phyloP scores from a whole-genome alignment of 2,329 filamentous ascomycete genomes.

The Xylaria sp. region DNA sequence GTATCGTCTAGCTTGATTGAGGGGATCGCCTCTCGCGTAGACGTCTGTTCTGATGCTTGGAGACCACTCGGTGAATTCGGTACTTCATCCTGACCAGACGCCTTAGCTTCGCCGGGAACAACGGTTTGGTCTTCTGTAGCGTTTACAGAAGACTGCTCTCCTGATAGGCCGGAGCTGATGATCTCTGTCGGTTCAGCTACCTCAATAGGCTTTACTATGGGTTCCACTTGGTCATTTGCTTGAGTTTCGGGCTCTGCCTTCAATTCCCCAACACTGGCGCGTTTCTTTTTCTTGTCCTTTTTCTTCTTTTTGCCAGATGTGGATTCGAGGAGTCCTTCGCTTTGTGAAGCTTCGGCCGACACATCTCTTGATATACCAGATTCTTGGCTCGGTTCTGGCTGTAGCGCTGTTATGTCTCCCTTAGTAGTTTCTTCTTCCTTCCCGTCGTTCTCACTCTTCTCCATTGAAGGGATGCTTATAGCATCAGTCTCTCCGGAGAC shows the following conservation, averaged over 20 bases:
- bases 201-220: slow-evolving; percentile 10
- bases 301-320: slow-evolving; percentile 22
- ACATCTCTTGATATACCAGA: slow-evolving; percentile 14
- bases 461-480: slow-evolving; percentile 41
- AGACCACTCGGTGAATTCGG: not conserved
- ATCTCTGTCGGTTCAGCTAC: not conserved
- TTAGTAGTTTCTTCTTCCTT: slow-evolving; percentile 21
- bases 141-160: slow-evolving; percentile 6
- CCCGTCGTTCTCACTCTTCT: slow-evolving; percentile 47
- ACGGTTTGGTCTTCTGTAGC: slow-evolving; percentile 2
- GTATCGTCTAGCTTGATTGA: not conserved
- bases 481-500: not conserved
- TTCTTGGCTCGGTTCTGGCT: slow-evolving; percentile 14
- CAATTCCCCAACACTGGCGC: slow-evolving; percentile 29
- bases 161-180: not conserved
- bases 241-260: slow-evolving; percentile 39
- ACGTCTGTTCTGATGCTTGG: slow-evolving; percentile 9
- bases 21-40: not conserved
- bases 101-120: not conserved
- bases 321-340: slow-evolving; percentile 31
- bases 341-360: slow-evolving; percentile 26
- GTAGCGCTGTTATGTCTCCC: slow-evolving; percentile 23
- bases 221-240: slow-evolving; percentile 37
- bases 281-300: slow-evolving; percentile 36
- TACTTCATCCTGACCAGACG: slow-evolving; percentile 14